These are phyloP conservation scores for Aspergillus carlsbadensis DNA, from an alignment of 495 filamentous ascomycete species.

Conservation along the genomic window DNA sequence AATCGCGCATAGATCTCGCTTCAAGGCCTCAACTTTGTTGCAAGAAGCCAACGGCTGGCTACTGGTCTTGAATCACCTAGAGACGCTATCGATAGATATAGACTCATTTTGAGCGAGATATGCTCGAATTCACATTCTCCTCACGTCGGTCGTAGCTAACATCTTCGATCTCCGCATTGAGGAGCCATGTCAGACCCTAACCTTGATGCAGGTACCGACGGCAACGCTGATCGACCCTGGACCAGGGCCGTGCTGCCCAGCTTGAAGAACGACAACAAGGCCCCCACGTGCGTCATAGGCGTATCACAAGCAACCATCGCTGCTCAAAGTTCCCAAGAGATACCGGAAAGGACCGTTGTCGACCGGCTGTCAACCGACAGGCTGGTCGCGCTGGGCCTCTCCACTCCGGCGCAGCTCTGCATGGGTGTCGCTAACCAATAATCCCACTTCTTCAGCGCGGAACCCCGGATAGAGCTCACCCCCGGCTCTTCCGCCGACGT, in stretches of 20 bases:
- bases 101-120: too few species aligned
- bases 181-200: not conserved
- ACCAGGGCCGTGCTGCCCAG: not conserved
- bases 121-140: too few species aligned
- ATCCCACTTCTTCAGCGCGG: conserved; percentile 2
- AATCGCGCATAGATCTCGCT: too few species aligned
- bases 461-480: conserved; percentile 5
- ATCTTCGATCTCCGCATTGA: not conserved
- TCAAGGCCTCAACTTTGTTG: too few species aligned
- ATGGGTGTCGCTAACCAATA: conserved; percentile 11
- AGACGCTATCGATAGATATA: too few species aligned
- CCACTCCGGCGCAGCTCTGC: conserved; percentile 21
- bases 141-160: not conserved
- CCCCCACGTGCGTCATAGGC: conserved; percentile 2
- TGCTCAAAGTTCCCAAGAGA: not conserved
- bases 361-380: conserved; percentile 13
- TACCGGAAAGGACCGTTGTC: not conserved
- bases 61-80: too few species aligned
- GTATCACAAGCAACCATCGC: conserved; percentile 4
- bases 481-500: conserved; percentile 26
- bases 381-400: conserved; percentile 12
- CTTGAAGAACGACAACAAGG: not conserved
- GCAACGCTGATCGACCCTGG: conserved; percentile 1
- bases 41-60: too few species aligned
- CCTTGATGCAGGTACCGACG: conserved; percentile 16